A percentile compares a stretch with the other conserved stretches of the same genome.
Evolutionary conservation across 805 yeast genomes (phyloP).

Genomic region (Hanseniaspora vineae): DNA sequence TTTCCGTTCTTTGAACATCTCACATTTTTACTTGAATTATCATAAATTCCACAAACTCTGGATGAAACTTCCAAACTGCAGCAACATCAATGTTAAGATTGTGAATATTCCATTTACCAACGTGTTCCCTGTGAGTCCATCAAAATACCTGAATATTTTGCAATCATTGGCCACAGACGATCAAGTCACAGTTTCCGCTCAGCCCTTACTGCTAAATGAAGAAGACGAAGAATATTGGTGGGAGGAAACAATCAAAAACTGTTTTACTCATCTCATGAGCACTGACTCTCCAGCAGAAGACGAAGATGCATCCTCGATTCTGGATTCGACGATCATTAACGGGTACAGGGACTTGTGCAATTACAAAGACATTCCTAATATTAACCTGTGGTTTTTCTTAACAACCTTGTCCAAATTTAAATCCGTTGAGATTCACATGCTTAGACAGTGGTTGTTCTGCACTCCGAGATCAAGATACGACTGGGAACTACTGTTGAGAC

Average conservation of each 20-base stretch:
- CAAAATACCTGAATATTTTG: slow-evolving; percentile 13
- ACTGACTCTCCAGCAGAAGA: neutral
- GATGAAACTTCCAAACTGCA: slow-evolving; percentile 19
- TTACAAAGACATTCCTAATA: slow-evolving; percentile 25
- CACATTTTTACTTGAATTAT: slow-evolving; percentile 20
- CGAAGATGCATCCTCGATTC: neutral
- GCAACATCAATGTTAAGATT: slow-evolving; percentile 17
- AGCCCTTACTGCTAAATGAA: neutral
- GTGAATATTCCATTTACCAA: slow-evolving; percentile 24
- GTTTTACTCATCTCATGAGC: slow-evolving; percentile 8
- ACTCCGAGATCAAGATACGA: slow-evolving; percentile 27
- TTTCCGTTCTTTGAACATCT: slow-evolving; percentile 14
- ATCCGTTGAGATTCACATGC: slow-evolving; percentile 25
- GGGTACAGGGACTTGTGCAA: slow-evolving; percentile 15
- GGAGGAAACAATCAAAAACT: slow-evolving; percentile 15
- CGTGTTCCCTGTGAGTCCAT: slow-evolving; percentile 20
- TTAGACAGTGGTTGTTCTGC: slow-evolving; percentile 25
- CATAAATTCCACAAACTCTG: slow-evolving; percentile 19
- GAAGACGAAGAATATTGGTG: slow-evolving; percentile 10
- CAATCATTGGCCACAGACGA: slow-evolving; percentile 11
- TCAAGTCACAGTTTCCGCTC: slow-evolving; percentile 15
- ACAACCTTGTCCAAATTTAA: slow-evolving; percentile 20
- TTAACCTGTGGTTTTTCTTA: slow-evolving; percentile 25
- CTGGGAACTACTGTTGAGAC: slow-evolving; percentile 25
- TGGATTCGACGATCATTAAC: slow-evolving; percentile 11